Base-by-base conservation (phyloP, 2,329 filamentous ascomycete genomes). In the Penicillium fuscoglaucum region DNA sequence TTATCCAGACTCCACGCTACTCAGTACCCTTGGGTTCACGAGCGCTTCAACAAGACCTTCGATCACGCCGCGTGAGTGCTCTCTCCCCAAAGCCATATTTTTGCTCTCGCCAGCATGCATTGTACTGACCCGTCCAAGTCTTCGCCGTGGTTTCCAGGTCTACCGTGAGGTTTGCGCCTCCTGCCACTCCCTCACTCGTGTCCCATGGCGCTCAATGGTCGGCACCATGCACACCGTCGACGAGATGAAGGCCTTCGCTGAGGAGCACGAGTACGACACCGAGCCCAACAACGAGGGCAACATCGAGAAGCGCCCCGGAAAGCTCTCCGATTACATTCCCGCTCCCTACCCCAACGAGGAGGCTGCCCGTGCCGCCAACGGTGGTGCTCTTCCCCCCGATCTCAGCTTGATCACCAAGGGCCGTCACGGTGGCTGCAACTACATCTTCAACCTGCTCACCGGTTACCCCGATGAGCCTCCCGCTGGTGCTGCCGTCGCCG, bases 141-240 rank as follows among this genome's bases (percentile, higher is more conserved):
- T 99, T 68, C 95, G 95, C 79, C 93, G 95, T 83, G 95, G 95
- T 81, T 99, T 98, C 87, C 93, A 96, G 82, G 95, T 99, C 76
- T 99, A 99, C 85, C 91, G 89, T 70, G 95, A 99, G 82, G 95
- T 99, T 74, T 99, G 95, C 85, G 87, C 93, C 62, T 91, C 91
- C 71, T 99, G 95, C 87, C 95, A 99, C 85, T 99, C 95, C 64
- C 88, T 99, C 65, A 88, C 84, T 79, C 91, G 95, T 83, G 87
- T 99, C 60, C 93, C 95, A 60, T 99, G 96, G 86, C 91, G 95
- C 78, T 75, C 90, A 59, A 85, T 98, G 63, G 95, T 99, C 73
- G 95, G 95, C 77, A 86, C 86, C 66, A 84, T 96, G 78, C 86
- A 97, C 85, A 99, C 95, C 59, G 91, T 96, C 75, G 93, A 98